These are phyloP conservation scores for Bremia lactucae DNA, from an alignment of 352 stramenopile genomes.

Conservation along the genomic window DNA sequence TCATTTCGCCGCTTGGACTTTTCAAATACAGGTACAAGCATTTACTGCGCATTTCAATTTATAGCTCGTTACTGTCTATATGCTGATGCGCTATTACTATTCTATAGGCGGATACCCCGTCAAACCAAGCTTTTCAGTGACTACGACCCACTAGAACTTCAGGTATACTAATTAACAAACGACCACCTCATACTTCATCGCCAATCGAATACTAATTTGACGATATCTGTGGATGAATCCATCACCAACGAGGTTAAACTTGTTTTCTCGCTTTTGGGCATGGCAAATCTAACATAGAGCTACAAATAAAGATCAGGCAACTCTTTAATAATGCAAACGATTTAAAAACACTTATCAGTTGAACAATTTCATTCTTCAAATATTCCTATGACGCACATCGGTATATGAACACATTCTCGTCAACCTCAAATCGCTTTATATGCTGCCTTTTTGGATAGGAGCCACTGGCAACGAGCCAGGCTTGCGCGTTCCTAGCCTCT, in stretches of 20 bases:
- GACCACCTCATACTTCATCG: constrained; percentile 74
- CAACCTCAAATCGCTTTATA: constrained; percentile 22
- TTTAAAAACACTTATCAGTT: constrained; percentile 5
- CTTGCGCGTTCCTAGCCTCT: constrained; percentile 57
- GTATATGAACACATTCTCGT: constrained; percentile 14
- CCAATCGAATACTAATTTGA: constrained; percentile 57
- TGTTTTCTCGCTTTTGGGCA: constrained; percentile 9
- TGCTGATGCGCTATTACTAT: too few species aligned
- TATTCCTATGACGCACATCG: constrained; percentile 19
- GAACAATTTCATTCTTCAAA: constrained; percentile 19
- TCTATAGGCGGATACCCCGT: too few species aligned
- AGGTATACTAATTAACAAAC: too few species aligned
- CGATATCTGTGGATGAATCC: constrained; percentile 62
- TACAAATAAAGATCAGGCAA: constrained; percentile 13
- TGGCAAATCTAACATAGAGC: background rate
- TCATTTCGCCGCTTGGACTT: too few species aligned
- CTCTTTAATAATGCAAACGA: constrained; percentile 5
- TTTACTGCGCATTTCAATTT: too few species aligned
- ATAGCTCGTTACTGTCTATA: too few species aligned
- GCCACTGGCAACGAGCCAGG: constrained; percentile 41
- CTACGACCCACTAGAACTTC: too few species aligned
- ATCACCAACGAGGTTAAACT: constrained; percentile 61
- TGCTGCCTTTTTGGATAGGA: constrained; percentile 67
- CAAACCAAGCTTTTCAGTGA: too few species aligned
- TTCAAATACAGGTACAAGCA: too few species aligned